A percentile compares a stretch with the other conserved stretches of the same genome.
Evolutionary conservation across 1,139 yeast species (phyloP).

Genomic region (Torulaspora globosa): DNA sequence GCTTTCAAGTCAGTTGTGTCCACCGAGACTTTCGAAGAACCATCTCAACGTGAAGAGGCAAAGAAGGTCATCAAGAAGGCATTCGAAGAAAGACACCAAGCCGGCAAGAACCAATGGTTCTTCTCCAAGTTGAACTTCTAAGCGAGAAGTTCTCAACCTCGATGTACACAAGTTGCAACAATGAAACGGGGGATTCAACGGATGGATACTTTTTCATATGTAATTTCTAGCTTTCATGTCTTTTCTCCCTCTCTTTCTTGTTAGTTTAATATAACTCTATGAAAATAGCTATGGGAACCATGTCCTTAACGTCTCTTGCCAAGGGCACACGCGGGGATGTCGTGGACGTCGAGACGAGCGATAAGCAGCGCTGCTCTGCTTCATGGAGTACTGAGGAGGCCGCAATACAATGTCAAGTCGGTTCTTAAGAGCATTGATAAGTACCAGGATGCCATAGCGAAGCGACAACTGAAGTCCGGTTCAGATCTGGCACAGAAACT

Average conservation of each 20-base stretch:
- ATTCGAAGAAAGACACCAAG: constrained; percentile 99
- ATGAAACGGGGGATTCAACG: constrained; percentile 14
- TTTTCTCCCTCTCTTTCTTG: constrained; percentile 15
- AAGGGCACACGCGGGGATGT: neutral
- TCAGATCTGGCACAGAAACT: constrained; percentile 36
- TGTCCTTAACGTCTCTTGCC: neutral
- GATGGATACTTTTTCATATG: constrained; percentile 17
- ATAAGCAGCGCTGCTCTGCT: constrained; percentile 7
- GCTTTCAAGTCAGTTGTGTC: constrained; percentile 88
- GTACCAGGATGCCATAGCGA: constrained; percentile 45
- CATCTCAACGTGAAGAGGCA: constrained; percentile 98
- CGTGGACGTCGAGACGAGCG: constrained; percentile 10
- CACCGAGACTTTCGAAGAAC: constrained; percentile 93
- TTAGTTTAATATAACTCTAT: constrained; percentile 14
- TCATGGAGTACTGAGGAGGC: constrained; percentile 34
- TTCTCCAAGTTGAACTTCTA: constrained; percentile 98
- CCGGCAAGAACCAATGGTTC: constrained; percentile 99
- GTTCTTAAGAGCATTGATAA: constrained; percentile 42
- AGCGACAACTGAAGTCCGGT: constrained; percentile 43
- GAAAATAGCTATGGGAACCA: constrained; percentile 10
- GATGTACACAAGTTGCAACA: constrained; percentile 13
- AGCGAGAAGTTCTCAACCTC: constrained; percentile 32
- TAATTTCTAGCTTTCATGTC: constrained; percentile 18
- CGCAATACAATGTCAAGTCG: constrained; percentile 49
- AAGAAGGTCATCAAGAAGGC: constrained; percentile 99